Conservation (phyloP, 1,284 basidiomycete species). For the Moniliella sp. region DNA sequence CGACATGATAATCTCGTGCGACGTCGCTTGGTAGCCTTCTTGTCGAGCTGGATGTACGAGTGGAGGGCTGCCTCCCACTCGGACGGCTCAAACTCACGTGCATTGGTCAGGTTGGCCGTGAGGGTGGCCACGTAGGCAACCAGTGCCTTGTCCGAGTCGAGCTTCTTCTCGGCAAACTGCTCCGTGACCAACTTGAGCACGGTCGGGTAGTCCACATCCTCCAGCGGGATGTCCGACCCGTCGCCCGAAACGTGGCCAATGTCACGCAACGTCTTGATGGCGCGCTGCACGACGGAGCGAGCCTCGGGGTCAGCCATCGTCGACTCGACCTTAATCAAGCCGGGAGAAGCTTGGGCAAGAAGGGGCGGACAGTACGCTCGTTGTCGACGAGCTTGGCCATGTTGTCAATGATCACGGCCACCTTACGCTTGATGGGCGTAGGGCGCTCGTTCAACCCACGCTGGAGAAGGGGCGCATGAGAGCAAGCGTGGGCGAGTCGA, state of each 20-base stretch:
- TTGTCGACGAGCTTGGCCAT: conserved; percentile 35
- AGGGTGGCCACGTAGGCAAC: conserved; percentile 25
- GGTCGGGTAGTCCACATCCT: conserved; percentile 20
- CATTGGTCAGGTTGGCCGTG: conserved; percentile 31
- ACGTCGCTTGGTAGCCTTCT: conserved; percentile 20
- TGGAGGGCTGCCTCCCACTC: conserved; percentile 27
- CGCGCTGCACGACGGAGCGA: conserved; percentile 28
- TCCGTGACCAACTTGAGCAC: conserved; percentile 19
- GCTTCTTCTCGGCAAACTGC: conserved; percentile 15
- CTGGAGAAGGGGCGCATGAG: conserved; percentile 97
- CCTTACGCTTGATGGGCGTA: conserved; percentile 34
- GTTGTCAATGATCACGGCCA: conserved; percentile 34
- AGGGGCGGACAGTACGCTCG: conserved; percentile 32
- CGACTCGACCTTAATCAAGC: conserved; percentile 33
- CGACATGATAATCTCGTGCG: conserved; percentile 11
- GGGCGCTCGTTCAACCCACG: conserved; percentile 52
- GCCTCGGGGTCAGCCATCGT: conserved; percentile 33
- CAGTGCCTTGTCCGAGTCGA: conserved; percentile 13
- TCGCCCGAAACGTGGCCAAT: conserved; percentile 30
- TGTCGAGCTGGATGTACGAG: conserved; percentile 29
- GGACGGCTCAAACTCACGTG: conserved; percentile 30
- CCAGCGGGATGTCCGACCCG: conserved; percentile 28
- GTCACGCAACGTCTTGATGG: conserved; percentile 29
- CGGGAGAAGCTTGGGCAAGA: conserved; percentile 34
- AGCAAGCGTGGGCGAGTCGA: conserved; percentile 92